Evolutionary conservation across 2,329 filamentous ascomycete genomes (phyloP).

Genomic region (Ophiostoma himal-ulmi): DNA sequence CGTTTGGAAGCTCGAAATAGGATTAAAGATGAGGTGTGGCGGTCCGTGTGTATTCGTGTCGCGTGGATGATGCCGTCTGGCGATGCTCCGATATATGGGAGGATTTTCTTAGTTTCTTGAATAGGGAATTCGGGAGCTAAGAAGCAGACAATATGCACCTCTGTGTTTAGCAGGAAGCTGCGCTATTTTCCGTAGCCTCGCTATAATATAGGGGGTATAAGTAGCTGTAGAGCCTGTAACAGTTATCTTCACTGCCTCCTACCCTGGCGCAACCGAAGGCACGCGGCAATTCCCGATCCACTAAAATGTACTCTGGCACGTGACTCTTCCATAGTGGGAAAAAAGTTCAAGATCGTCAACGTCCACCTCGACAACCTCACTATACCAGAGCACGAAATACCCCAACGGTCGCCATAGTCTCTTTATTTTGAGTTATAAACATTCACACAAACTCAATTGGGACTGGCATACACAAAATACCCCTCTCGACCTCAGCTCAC

Average conservation of each 20-base stretch:
- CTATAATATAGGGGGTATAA: background rate
- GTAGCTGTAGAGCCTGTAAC: conserved; percentile 7
- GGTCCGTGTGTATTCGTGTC: background rate
- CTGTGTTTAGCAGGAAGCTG: background rate
- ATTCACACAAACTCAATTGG: background rate
- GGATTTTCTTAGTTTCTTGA: conserved; percentile 8
- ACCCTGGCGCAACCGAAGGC: conserved; percentile 12
- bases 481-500: background rate
- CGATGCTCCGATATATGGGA: background rate
- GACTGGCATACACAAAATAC: background rate
- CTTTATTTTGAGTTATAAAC: background rate
- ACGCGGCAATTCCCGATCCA: conserved; percentile 21
- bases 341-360: conserved; percentile 22
- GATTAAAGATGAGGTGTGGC: background rate
- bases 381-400: background rate
- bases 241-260: background rate
- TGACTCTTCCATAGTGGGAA: conserved; percentile 16
- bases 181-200: conserved; percentile 19
- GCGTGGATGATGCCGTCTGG: conserved; percentile 15
- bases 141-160: background rate
- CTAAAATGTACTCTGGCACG: conserved; percentile 11
- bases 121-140: conserved; percentile 7
- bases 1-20: background rate
- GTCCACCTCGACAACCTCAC: conserved; percentile 16
- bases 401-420: background rate